Base-by-base conservation (phyloP, 257 asterid genomes). In the Solanum sitiens region DNA sequence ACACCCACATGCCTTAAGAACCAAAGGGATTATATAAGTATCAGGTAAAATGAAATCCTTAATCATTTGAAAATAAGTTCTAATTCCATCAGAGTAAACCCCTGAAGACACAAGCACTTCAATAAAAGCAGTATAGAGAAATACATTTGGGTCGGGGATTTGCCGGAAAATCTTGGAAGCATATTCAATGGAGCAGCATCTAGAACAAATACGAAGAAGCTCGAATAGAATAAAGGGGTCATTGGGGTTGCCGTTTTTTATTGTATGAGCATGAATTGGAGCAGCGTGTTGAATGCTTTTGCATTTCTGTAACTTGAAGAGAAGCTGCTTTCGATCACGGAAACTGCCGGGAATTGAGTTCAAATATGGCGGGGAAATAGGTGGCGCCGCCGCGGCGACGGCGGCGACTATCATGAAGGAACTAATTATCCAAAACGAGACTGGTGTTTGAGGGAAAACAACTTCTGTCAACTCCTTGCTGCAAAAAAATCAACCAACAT, bases 151-250 rank as follows among this genome's bases (percentile, higher is more conserved):
- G 47, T 89, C 65, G 42, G 50, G 77, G 35, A 86, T 87, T 83
- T 73, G 90, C 16, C 59, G 59, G 88, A 91, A 93, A 70, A 93
- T 86, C 89, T 88, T 61, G 88, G 91, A 85, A 83, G 95, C 94
- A 18, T 89, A 89, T 56, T 92, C 91, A 20, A 92, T 86, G 83
- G 93, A 91, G n/a, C 70, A 65, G 88, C 59, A 87, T 86, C 88
- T 92, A 88, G 89, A 90, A 89, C 92, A 93, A 77, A 85, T 63
- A 37, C 95, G 94, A 87, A 92, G 89, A 74, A 94, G 91, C 91
- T 92, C 94, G 87, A 92, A 94, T 27, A 85, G 73, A 30, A 90
- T 53, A 91, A 92, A 94, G 39, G 89, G 83, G 88, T 92, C 91
- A 53, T 86, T 87, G 32, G 84, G 89, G 33, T 77, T 30, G 87